Conservation (phyloP, 2,329 filamentous ascomycete genomes). For the Penicillium sclerotiorum region DNA sequence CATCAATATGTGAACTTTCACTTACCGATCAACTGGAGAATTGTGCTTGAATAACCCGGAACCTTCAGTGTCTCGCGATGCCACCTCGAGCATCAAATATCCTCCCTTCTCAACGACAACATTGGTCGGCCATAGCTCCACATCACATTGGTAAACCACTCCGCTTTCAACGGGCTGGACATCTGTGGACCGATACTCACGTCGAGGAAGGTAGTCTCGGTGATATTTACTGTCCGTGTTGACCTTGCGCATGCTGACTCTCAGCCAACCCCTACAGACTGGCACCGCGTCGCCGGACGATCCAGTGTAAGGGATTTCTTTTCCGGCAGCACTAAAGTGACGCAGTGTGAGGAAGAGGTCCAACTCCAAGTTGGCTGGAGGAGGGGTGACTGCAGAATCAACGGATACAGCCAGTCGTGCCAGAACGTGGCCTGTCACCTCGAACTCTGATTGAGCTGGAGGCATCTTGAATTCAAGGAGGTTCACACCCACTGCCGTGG, state of each 20-base stretch:
- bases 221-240: slow-evolving; percentile 40
- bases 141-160: slow-evolving; percentile 51
- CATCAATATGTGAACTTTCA: no score
- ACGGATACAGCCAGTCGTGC: slow-evolving; percentile 64
- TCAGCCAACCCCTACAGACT: slow-evolving; percentile 56
- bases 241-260: slow-evolving; percentile 20
- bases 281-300: slow-evolving; percentile 57
- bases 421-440: slow-evolving; percentile 68
- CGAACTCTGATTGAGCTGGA: slow-evolving; percentile 33
- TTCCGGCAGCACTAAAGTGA: slow-evolving; percentile 48
- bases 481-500: not conserved
- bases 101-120: slow-evolving; percentile 27
- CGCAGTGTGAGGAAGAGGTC: slow-evolving; percentile 58
- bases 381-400: slow-evolving; percentile 38
- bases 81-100: slow-evolving; percentile 10
- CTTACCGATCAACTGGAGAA: slow-evolving; percentile 7
- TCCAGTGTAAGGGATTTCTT: slow-evolving; percentile 56
- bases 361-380: slow-evolving; percentile 43
- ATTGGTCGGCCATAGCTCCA: slow-evolving; percentile 39
- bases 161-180: slow-evolving; percentile 47
- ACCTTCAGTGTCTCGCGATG: slow-evolving; percentile 2
- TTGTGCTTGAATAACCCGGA: slow-evolving; percentile 5
- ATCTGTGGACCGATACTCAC: slow-evolving; percentile 46
- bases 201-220: slow-evolving; percentile 48
- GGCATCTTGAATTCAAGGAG: not conserved